Conservation (phyloP, 73 alveolate genomes). For the Tetrahymena thermophila region DNA sequence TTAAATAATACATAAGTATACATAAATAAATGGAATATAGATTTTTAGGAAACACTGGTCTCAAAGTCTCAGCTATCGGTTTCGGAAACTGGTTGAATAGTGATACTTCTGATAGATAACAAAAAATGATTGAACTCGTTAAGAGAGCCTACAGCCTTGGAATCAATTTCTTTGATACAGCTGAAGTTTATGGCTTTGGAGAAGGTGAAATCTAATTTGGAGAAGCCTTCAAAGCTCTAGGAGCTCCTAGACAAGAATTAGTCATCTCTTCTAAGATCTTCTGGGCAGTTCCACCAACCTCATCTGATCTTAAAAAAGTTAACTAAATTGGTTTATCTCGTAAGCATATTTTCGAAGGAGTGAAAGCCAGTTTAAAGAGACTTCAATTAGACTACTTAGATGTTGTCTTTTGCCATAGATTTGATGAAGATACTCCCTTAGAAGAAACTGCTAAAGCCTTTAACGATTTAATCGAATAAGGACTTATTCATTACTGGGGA, state of each 20-base stretch:
- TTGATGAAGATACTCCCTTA: too few species aligned
- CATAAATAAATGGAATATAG: conserved; percentile 82
- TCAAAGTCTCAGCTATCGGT: too few species aligned
- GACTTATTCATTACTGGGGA: conserved; percentile 95
- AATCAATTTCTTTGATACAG: conserved; percentile 88
- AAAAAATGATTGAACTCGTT: conserved; percentile 30
- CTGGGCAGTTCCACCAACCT: too few species aligned
- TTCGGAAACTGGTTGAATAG: conserved; percentile 78
- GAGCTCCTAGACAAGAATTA: too few species aligned
- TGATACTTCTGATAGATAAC: conserved; percentile 15
- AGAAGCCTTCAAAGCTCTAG: too few species aligned
- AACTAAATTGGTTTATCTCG: conserved; percentile 59
- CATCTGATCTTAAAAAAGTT: conserved; percentile 46
- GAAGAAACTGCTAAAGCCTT: conserved; percentile 77
- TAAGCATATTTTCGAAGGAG: conserved; percentile 82
- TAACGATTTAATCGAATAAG: conserved; percentile 78
- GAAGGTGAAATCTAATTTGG: too few species aligned
- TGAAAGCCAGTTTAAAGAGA: conserved; percentile 66
- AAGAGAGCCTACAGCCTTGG: conserved; percentile 68
- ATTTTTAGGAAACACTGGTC: too few species aligned
- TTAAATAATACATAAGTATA: not conserved
- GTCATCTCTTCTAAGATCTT: too few species aligned
- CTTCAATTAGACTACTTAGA: conserved; percentile 79
- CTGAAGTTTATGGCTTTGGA: too few species aligned
- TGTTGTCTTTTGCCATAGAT: conserved; percentile 79